A percentile compares a stretch with the other conserved stretches of the same genome.
Conservation (phyloP, 805 yeast species). For the Ogataea paraovalis region DNA sequence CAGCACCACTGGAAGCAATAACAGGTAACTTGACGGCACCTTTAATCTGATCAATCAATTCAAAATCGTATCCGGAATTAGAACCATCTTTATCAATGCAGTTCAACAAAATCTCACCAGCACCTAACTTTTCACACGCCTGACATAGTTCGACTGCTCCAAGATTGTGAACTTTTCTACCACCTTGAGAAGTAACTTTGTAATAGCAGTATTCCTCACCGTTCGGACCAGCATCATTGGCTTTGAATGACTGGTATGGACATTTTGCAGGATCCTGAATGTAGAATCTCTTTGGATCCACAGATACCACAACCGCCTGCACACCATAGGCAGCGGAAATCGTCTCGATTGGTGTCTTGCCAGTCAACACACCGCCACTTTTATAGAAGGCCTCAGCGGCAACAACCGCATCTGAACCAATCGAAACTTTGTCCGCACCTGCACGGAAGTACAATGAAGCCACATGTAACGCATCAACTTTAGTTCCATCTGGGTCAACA, state of each 20-base stretch:
- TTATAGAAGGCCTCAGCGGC: conserved; percentile 83
- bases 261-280: conserved; percentile 59
- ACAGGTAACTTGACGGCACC: conserved; percentile 80
- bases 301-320: conserved; percentile 97
- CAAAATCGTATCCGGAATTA: conserved; percentile 90
- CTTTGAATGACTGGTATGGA: conserved; percentile 59
- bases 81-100: conserved; percentile 98
- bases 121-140: conserved; percentile 91
- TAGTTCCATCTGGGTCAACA: conserved; percentile 77
- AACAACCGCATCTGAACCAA: conserved; percentile 94
- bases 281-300: conserved; percentile 92
- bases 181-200: conserved; percentile 95
- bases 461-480: conserved; percentile 80
- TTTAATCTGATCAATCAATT: conserved; percentile 76
- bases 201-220: conserved; percentile 90
- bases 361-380: conserved; percentile 54
- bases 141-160: conserved; percentile 87
- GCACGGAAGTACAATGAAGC: conserved; percentile 90
- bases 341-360: conserved; percentile 86
- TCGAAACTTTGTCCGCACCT: conserved; percentile 97
- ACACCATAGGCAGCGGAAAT: conserved; percentile 89
- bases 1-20: conserved; percentile 98
- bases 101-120: conserved; percentile 90
- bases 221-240: conserved; percentile 72
- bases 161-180: conserved; percentile 79